Evolutionary conservation across 176 grass and related monocot genomes (phyloP).

Genomic region (Cenchrus americanus): DNA sequence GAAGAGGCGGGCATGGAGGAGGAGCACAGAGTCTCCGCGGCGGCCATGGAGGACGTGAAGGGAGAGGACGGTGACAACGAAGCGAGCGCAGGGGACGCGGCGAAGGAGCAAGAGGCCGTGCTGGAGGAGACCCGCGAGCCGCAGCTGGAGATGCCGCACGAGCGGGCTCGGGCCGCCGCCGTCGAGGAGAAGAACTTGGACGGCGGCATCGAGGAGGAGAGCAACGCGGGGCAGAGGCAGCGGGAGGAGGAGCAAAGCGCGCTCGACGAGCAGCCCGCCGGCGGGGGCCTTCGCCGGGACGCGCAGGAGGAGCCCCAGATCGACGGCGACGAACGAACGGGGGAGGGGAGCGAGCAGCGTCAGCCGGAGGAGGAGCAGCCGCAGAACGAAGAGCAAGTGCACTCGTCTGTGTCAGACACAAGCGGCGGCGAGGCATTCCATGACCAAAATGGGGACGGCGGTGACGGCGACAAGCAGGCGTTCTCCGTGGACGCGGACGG

Average conservation of each 20-base stretch:
- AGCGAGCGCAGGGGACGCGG: background rate
- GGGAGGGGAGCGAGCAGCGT: slow-evolving; percentile 1
- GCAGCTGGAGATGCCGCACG: slow-evolving; percentile 41
- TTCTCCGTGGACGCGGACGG: too few species aligned
- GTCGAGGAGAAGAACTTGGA: slow-evolving; percentile 70
- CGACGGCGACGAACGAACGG: background rate
- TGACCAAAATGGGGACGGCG: slow-evolving; percentile 33
- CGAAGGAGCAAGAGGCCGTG: slow-evolving; percentile 30
- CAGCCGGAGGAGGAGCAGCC: slow-evolving; percentile 11
- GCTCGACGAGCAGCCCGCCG: slow-evolving; percentile 46
- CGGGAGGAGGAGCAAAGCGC: slow-evolving; percentile 61
- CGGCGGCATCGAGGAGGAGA: slow-evolving; percentile 72
- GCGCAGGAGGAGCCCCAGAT: slow-evolving; percentile 40
- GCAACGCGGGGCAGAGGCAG: slow-evolving; percentile 57
- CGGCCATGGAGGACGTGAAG: slow-evolving; percentile 5
- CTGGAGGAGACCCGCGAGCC: slow-evolving; percentile 28
- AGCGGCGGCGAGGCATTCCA: slow-evolving; percentile 16
- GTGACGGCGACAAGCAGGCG: background rate
- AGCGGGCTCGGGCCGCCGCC: slow-evolving; percentile 5
- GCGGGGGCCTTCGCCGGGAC: slow-evolving; percentile 39
- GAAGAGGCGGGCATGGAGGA: background rate
- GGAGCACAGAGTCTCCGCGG: slow-evolving; percentile 10
- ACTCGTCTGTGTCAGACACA: background rate
- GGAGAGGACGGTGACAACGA: background rate
- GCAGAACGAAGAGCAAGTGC: slow-evolving; percentile 16